Evolutionary conservation across 2,329 filamentous ascomycete species (phyloP).

Genomic region (Fusarium chuoi): DNA sequence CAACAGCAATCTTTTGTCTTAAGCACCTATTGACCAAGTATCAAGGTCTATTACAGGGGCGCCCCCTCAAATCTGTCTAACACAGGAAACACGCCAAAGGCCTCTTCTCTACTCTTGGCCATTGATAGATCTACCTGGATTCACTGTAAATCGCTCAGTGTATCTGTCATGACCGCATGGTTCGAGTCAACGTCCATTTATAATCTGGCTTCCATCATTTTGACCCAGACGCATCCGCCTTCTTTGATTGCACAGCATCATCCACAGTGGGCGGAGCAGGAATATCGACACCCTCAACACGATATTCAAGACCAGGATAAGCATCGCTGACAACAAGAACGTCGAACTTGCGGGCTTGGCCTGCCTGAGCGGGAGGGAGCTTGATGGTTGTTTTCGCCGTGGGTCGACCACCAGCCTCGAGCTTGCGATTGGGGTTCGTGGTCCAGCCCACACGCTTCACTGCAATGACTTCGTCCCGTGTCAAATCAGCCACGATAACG

Average conservation of each 20-base stretch:
- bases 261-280: conserved; percentile 61
- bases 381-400: conserved; percentile 68
- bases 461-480: conserved; percentile 80
- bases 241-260: conserved; percentile 58
- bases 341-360: conserved; percentile 71
- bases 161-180: not conserved
- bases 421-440: conserved; percentile 41
- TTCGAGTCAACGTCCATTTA: not conserved
- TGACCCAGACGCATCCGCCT: conserved; percentile 37
- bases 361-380: conserved; percentile 61
- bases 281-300: conserved; percentile 60
- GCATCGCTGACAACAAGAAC: conserved; percentile 86
- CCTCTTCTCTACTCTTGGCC: not conserved
- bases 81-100: not conserved
- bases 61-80: not conserved
- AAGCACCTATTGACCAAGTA: not conserved
- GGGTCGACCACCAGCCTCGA: conserved; percentile 57
- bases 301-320: conserved; percentile 79
- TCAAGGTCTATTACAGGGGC: not conserved
- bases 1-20: not conserved
- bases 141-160: conserved; percentile 5
- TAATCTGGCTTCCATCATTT: conserved; percentile 9
- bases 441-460: conserved; percentile 87
- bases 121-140: not conserved
- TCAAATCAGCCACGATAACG: conserved; percentile 75